Base-by-base conservation (phyloP, 2,329 filamentous ascomycete genomes). In the Acephala macrosclerotiorum region DNA sequence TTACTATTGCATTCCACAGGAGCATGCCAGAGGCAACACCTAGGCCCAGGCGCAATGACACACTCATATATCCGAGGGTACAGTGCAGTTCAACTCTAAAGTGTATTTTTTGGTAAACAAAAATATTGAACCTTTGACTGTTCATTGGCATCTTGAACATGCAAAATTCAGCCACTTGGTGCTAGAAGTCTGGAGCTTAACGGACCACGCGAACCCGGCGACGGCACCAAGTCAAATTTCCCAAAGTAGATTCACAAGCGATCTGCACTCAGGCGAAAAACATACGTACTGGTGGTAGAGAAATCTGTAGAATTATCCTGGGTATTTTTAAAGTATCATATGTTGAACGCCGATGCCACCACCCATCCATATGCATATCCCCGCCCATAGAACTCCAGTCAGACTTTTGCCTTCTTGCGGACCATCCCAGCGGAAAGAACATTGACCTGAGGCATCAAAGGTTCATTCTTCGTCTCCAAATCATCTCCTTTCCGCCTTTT, bases 381-480 rank as follows among this genome's bases (percentile, higher is more conserved):
- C 38, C 12, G 14, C 38, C 14, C 14, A 14, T 42, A n/a, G 9
- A 33, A 33, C 29, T 42, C 18, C 6, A 49, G 11, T 74, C 61
- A 76, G 47, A 73, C 71, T 74, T 88, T 89, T 29, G 82, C 76
- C 76, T 88, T 90, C 78, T 87, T 88, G 64, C 85, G 80, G 35
- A 89, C 77, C 67, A 87, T 77, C 0, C 83, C 80, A 18, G 77
- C 79, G 1, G 78, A 75, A 20, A 89, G 77, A 11, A 87, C 78
- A 74, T 88, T 88, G 9, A 82, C 78, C 57, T 58, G 53, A 1
- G 55, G 36, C 29, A 66, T 66, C 16, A 47, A 11, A 9, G 40
- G 53, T n/a, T 66, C 53, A 14, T 22, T 35, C 55, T 61, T 64
- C 29, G 65, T 45, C 16, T 66, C 62, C 6, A 70, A 69, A 16